Percentiles rank a stretch among this genome's conserved stretches.
Conservation (phyloP, 2,329 filamentous ascomycete genomes). For the Aureobasidium sp. region DNA sequence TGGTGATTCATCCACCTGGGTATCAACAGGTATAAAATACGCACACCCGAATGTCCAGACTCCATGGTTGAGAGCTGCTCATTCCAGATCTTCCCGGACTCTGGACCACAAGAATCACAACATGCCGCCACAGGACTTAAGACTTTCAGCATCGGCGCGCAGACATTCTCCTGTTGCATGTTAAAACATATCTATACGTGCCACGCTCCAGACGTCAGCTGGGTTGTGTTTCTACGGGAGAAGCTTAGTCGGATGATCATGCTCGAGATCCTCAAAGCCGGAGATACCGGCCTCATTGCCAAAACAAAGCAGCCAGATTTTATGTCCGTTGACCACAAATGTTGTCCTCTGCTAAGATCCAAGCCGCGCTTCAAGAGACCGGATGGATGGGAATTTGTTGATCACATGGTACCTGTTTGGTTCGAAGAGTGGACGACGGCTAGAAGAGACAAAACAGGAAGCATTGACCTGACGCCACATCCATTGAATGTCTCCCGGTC, state of each 20-base stretch:
- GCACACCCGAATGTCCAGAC: neutral
- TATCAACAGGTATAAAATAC: neutral
- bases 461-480: neutral
- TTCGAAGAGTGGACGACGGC: neutral
- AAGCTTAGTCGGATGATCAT: neutral
- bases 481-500: neutral
- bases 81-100: slow-evolving; percentile 2
- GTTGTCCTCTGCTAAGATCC: neutral
- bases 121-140: neutral
- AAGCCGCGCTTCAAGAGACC: neutral
- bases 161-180: slow-evolving; percentile 8
- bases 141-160: slow-evolving; percentile 1
- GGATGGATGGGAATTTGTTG: slow-evolving; percentile 3
- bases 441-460: neutral
- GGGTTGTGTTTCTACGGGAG: neutral
- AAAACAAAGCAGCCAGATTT: neutral
- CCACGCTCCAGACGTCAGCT: neutral
- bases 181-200: slow-evolving; percentile 5
- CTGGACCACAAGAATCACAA: neutral
- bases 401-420: slow-evolving; percentile 12
- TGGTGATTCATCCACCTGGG: slow-evolving; percentile 2
- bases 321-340: neutral
- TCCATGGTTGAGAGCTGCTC: slow-evolving; percentile 2
- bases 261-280: slow-evolving; percentile 3
- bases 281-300: neutral